These are phyloP conservation scores for Buddleja alternifolia DNA, from an alignment of 257 asterid species.

Conservation along the genomic window DNA sequence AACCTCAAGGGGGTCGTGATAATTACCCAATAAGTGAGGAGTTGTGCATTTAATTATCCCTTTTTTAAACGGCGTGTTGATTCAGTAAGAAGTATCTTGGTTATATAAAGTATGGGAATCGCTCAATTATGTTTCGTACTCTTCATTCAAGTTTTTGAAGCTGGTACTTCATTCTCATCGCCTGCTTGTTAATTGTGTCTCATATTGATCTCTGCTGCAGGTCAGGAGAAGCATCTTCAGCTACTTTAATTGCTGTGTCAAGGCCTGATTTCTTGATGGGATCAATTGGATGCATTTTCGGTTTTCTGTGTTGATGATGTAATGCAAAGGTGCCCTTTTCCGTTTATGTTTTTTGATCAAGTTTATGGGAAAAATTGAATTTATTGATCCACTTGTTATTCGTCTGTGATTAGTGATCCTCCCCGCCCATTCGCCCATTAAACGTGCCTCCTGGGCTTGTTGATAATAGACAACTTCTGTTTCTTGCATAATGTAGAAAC, in stretches of 20 bases:
- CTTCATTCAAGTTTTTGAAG: neutral
- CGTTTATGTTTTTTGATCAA: neutral
- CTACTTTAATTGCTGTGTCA: constrained; percentile 86
- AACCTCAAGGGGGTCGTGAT: no score
- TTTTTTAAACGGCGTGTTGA: neutral
- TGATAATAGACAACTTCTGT: constrained; percentile 6
- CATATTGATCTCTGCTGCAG: constrained; percentile 41
- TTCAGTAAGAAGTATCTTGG: neutral
- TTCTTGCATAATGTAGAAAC: constrained; percentile 6
- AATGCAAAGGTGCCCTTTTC: constrained; percentile 19
- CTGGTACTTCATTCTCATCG: neutral
- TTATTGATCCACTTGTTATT: constrained; percentile 15
- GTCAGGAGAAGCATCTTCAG: constrained; percentile 81
- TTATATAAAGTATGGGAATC: no score
- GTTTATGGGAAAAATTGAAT: constrained; percentile 15
- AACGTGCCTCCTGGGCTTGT: neutral
- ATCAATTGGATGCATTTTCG: constrained; percentile 13
- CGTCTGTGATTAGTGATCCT: neutral
- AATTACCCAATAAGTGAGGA: no score
- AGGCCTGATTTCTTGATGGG: constrained; percentile 51
- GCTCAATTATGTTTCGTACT: no score
- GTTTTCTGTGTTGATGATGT: constrained; percentile 30
- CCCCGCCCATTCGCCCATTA: neutral
- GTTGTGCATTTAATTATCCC: no score
- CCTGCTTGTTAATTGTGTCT: neutral